Evolutionary conservation across 805 yeast genomes (phyloP).

Genomic region (Pichia californica): DNA sequence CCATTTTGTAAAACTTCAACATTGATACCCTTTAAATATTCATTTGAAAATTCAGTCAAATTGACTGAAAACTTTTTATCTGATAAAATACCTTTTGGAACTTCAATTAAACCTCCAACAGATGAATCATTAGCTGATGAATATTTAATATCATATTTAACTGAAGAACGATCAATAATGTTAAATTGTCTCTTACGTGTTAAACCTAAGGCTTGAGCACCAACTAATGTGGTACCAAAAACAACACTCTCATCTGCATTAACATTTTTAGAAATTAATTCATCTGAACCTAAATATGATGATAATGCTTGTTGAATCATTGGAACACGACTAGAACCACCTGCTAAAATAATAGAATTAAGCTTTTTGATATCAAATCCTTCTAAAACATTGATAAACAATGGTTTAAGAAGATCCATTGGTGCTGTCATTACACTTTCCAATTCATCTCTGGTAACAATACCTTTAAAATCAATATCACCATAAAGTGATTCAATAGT

Average conservation of each 20-base stretch:
- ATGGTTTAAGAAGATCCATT: conserved; percentile 41
- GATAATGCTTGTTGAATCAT: conserved; percentile 61
- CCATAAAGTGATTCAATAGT: conserved; percentile 68
- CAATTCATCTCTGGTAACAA: conserved; percentile 72
- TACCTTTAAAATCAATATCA: conserved; percentile 67
- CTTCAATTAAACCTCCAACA: neutral
- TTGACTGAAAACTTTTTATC: conserved; percentile 4
- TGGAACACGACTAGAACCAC: conserved; percentile 91
- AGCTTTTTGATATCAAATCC: conserved; percentile 20
- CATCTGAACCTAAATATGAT: conserved; percentile 50
- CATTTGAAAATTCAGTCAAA: conserved; percentile 5
- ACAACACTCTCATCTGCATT: conserved; percentile 96
- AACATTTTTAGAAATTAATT: conserved; percentile 57
- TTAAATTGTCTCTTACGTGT: conserved; percentile 55
- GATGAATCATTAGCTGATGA: neutral
- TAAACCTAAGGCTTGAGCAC: conserved; percentile 63
- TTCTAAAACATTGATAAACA: conserved; percentile 47
- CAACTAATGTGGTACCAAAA: conserved; percentile 82
- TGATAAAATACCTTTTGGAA: conserved; percentile 6
- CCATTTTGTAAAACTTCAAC: conserved; percentile 31
- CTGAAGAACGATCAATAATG: conserved; percentile 9
- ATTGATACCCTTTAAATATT: conserved; percentile 22
- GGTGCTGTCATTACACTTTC: conserved; percentile 50
- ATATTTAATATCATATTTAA: conserved; percentile 6
- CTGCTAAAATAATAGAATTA: conserved; percentile 67